Percentiles rank a stretch among this genome's conserved stretches.
These are phyloP conservation scores for Boeremia lycopersici DNA, from an alignment of 2,329 filamentous ascomycete genomes.

Conservation along the genomic window DNA sequence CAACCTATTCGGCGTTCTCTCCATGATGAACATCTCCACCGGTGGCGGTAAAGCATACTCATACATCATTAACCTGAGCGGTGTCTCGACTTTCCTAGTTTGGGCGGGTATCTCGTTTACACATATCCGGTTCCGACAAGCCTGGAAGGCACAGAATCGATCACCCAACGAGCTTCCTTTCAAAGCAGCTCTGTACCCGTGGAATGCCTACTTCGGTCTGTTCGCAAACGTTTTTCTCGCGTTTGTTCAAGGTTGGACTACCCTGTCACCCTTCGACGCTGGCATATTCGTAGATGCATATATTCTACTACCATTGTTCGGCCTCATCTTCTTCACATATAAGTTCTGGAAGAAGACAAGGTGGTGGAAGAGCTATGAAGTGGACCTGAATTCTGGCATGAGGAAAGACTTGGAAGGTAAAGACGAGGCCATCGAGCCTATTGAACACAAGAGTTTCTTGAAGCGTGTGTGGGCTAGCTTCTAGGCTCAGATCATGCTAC, in stretches of 20 bases:
- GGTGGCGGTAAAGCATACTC: conserved; percentile 68
- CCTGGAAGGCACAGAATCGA: conserved; percentile 55
- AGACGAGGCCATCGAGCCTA: conserved; percentile 15
- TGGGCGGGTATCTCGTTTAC: conserved; percentile 74
- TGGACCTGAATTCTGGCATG: conserved; percentile 48
- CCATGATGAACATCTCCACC: conserved; percentile 75
- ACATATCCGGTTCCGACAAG: conserved; percentile 72
- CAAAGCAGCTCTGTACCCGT: conserved; percentile 55
- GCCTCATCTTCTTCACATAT: conserved; percentile 53
- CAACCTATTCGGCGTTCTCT: conserved; percentile 72
- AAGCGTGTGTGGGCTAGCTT: conserved; percentile 23
- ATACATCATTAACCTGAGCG: conserved; percentile 73
- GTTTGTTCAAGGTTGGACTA: conserved; percentile 60
- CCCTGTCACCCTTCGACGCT: conserved; percentile 58
- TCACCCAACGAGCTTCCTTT: conserved; percentile 55
- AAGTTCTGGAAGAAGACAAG: conserved; percentile 52
- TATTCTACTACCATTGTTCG: conserved; percentile 59
- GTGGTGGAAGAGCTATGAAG: conserved; percentile 43
- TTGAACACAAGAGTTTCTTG: conserved; percentile 21
- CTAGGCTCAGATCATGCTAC: not conserved
- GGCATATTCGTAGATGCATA: conserved; percentile 61
- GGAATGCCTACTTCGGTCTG: conserved; percentile 57
- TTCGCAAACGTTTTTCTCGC: conserved; percentile 58
- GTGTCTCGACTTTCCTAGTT: conserved; percentile 73
- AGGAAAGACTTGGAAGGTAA: conserved; percentile 45